Percentiles rank a stretch among this genome's conserved stretches.
phyloP scores from a whole-genome alignment of 371 early-diverging fungal species.

The Mucor plumbeus region DNA sequence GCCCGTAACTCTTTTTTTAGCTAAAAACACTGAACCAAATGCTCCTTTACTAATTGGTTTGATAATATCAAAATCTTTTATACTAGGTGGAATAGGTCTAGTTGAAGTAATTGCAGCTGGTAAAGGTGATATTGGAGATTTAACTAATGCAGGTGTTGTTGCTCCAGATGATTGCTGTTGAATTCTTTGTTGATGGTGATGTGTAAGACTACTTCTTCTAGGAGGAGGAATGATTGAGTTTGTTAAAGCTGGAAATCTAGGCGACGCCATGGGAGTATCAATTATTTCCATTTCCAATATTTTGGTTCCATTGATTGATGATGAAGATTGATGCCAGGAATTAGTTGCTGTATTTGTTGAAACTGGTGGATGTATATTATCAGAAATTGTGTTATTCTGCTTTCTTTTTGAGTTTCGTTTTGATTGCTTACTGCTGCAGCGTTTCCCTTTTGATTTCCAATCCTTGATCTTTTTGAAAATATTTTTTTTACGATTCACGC shows the following conservation, averaged over 20 bases:
- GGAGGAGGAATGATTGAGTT: background rate
- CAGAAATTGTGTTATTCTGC: background rate
- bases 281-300: slow-evolving; percentile 49
- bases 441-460: slow-evolving; percentile 27
- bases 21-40: slow-evolving; percentile 89
- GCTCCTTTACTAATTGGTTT: slow-evolving; percentile 94
- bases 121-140: slow-evolving; percentile 54
- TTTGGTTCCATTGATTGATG: background rate
- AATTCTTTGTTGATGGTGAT: slow-evolving; percentile 2
- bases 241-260: slow-evolving; percentile 19
- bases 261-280: slow-evolving; percentile 47
- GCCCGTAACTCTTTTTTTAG: slow-evolving; percentile 84
- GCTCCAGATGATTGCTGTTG: slow-evolving; percentile 10
- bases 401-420: slow-evolving; percentile 9
- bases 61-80: slow-evolving; percentile 91
- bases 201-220: slow-evolving; percentile 9
- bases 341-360: background rate
- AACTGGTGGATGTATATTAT: slow-evolving; percentile 6
- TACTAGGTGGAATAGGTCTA: slow-evolving; percentile 68
- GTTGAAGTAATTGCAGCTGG: slow-evolving; percentile 43
- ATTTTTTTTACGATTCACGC: slow-evolving; percentile 16
- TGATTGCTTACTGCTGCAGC: slow-evolving; percentile 5
- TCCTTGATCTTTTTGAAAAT: slow-evolving; percentile 29
- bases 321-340: background rate
- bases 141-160: slow-evolving; percentile 24